Percentiles rank a stretch among this genome's conserved stretches.
Evolutionary conservation across 176 grass and related monocot species (phyloP).

Genomic region (Musa troglodytarum): DNA sequence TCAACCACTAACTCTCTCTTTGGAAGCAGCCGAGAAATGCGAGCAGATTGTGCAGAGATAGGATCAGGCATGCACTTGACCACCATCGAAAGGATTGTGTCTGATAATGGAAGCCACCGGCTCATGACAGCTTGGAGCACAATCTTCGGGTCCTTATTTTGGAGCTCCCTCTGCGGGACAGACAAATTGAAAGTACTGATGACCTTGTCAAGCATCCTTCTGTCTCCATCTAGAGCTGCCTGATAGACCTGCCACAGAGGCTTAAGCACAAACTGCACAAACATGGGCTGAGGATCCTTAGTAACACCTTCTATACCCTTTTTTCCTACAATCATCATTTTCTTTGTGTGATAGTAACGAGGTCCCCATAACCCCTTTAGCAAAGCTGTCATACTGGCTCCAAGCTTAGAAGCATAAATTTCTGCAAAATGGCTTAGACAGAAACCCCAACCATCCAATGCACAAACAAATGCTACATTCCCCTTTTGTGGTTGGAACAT

Average conservation of each 20-base stretch:
- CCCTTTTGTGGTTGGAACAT: constrained; percentile 79
- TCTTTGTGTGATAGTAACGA: constrained; percentile 54
- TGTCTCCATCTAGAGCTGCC: constrained; percentile 37
- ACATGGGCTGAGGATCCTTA: constrained; percentile 70
- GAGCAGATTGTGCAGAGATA: constrained; percentile 38
- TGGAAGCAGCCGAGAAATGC: constrained; percentile 49
- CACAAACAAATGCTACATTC: constrained; percentile 80
- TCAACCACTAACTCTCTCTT: constrained; percentile 40
- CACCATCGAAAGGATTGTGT: constrained; percentile 68
- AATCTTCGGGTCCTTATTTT: constrained; percentile 56
- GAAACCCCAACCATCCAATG: constrained; percentile 90
- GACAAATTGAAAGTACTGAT: constrained; percentile 43
- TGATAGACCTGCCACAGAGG: constrained; percentile 57
- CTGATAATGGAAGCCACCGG: constrained; percentile 64
- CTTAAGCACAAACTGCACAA: constrained; percentile 69
- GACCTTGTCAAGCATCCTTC: constrained; percentile 31
- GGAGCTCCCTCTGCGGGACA: constrained; percentile 44
- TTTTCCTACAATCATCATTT: constrained; percentile 71
- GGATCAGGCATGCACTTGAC: constrained; percentile 80
- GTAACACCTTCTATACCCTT: constrained; percentile 34
- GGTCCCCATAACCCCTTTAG: constrained; percentile 72
- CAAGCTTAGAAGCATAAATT: constrained; percentile 43
- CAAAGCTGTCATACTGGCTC: constrained; percentile 36
- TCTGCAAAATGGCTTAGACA: constrained; percentile 56
- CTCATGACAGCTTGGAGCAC: constrained; percentile 70